Conservation (phyloP, 805 yeast genomes). For the Wickerhamomyces xylosicus region DNA sequence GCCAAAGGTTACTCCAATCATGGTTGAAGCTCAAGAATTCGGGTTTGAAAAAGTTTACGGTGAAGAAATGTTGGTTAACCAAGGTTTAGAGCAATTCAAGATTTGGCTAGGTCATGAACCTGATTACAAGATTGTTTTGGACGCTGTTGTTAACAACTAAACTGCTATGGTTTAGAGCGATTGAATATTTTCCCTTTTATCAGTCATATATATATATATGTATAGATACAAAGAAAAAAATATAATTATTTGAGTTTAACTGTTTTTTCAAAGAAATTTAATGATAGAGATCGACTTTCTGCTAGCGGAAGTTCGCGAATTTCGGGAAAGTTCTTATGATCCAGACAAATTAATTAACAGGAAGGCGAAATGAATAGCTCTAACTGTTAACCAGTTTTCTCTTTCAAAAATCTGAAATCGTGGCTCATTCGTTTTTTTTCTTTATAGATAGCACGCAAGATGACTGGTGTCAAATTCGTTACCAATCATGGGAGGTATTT, state of each 20-base stretch:
- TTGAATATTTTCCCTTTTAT: too few relatives aligned
- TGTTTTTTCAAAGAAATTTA: too few relatives aligned
- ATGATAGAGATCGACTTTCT: too few relatives aligned
- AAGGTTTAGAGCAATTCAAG: slow-evolving; percentile 82
- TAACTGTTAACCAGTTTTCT: too few relatives aligned
- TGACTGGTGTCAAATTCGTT: not conserved
- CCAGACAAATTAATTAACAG: too few relatives aligned
- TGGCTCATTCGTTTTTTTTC: not conserved
- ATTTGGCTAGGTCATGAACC: slow-evolving; percentile 63
- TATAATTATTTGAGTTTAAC: too few relatives aligned
- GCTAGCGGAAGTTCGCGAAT: too few relatives aligned
- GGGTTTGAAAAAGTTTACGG: slow-evolving; percentile 88
- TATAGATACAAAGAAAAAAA: too few relatives aligned
- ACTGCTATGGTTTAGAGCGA: not conserved
- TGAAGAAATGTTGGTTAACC: slow-evolving; percentile 83
- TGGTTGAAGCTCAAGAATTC: slow-evolving; percentile 59
- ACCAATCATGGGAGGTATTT: not conserved
- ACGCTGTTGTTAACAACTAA: slow-evolving; percentile 36
- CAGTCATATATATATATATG: not conserved
- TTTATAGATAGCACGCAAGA: not conserved
- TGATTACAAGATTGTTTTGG: slow-evolving; percentile 50
- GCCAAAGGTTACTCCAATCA: slow-evolving; percentile 78
- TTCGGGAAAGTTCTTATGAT: too few relatives aligned
- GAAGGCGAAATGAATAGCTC: too few relatives aligned
- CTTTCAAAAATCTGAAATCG: not conserved